Conservation (phyloP, 2,329 filamentous ascomycete genomes). For the Stagonosporopsis chrysanthemi region DNA sequence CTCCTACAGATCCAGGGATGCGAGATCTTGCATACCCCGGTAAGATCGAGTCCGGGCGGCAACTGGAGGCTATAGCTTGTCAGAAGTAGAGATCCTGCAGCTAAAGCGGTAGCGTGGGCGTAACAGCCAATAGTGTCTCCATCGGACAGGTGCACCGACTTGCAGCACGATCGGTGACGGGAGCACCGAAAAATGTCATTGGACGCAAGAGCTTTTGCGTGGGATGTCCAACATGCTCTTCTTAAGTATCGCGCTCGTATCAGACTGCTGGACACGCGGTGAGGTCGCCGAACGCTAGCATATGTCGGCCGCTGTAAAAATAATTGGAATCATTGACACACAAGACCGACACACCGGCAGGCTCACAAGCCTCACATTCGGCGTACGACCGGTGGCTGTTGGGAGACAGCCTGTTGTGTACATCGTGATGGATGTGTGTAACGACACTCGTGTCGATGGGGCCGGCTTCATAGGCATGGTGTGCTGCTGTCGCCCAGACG, state of each 20-base stretch:
- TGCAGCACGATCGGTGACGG: constrained; percentile 7
- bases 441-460: constrained; percentile 21
- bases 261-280: constrained; percentile 20
- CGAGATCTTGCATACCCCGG: constrained; percentile 28
- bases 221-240: constrained; percentile 11
- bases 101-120: constrained; percentile 18
- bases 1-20: constrained; percentile 21
- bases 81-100: constrained; percentile 23
- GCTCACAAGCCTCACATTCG: constrained; percentile 2
- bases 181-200: constrained; percentile 17
- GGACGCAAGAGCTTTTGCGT: constrained; percentile 5
- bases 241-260: constrained; percentile 21
- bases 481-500: not conserved
- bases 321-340: constrained; percentile 6
- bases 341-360: constrained; percentile 14
- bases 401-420: constrained; percentile 5
- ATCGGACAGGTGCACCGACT: not conserved
- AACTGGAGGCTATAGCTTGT: constrained; percentile 17
- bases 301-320: not conserved
- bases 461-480: not conserved
- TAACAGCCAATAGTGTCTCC: constrained; percentile 6
- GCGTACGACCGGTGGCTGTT: constrained; percentile 9
- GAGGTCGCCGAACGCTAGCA: constrained; percentile 3
- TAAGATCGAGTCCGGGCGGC: constrained; percentile 20
- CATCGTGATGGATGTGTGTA: constrained; percentile 16